Evolutionary conservation across 495 filamentous ascomycete genomes (phyloP), one percentile per base, ranked within the genome.

Genomic region (Chaetomium tenue): DNA sequence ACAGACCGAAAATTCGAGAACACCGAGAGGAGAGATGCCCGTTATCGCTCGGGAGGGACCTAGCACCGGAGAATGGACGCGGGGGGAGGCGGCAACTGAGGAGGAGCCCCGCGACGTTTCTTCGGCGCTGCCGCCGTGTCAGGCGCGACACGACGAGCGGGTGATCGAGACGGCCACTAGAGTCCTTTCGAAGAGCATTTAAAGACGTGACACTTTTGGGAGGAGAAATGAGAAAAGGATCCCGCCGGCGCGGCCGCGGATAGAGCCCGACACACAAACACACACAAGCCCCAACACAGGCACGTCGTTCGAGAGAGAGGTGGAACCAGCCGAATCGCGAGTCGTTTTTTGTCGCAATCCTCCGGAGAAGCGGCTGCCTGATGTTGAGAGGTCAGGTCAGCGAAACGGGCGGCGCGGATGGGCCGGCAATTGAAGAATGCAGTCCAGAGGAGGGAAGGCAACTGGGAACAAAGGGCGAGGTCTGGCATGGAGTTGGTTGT

Each of bases 61-160:
- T 30, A 40, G 44, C 46, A 20, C 46, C 46, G n/a, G 39, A 28
- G 52, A 60, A 51, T 58, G 42, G 33, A n/a, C 22, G 44, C 44
- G n/a, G n/a, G n/a, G n/a, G 48, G 20, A n/a, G 18, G 4, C 4
- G 28, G n/a, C 48, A 37, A 50, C 33, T n/a, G 60, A 22, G 28
- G 44, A n/a, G 25, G 33, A 37, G 16, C 22, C 33, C 30, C 20
- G 22, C 37, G 39, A 40, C 22, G 37, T 57, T 57, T 40, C 44
- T 63, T 25, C 57, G 65, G 62, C 63, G 70, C 63, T 68, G 63
- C 63, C 70, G 68, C 70, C 64, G 67, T 70, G 69, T 64, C 67
- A 72, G 54, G 64, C 70, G 66, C 66, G 66, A 69, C 68, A 71
- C 66, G 64, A 69, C 68, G 68, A 66, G 64, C 64, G 68, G 61